Percentiles rank a stretch among this genome's conserved stretches.
phyloP scores from a whole-genome alignment of 768 basidiomycete genomes.

The Pisolithus tinctorius region DNA sequence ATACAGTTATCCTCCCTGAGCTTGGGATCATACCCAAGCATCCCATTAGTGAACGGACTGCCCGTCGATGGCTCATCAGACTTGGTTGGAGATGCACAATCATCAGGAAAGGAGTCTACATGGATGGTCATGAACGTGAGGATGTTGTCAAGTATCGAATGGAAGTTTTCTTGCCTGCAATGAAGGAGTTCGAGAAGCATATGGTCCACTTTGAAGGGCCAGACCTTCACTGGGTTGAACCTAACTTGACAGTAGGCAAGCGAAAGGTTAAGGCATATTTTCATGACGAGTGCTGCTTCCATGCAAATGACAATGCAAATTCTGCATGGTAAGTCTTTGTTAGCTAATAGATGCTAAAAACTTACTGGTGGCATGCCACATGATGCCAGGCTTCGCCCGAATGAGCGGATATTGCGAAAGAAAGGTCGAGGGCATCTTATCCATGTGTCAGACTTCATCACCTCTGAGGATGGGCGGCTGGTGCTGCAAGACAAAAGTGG shows the following conservation, averaged over 20 bases:
- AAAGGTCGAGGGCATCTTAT: conserved; percentile 26
- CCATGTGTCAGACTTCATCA: conserved; percentile 35
- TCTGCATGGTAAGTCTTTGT: conserved; percentile 4
- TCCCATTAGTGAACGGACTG: background rate
- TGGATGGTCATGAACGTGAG: conserved; percentile 10
- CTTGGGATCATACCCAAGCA: background rate
- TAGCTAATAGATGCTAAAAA: background rate
- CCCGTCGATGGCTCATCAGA: background rate
- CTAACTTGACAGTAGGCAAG: background rate
- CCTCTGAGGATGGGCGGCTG: conserved; percentile 19
- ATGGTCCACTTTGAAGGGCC: background rate
- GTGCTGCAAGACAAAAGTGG: background rate
- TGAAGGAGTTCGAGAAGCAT: background rate
- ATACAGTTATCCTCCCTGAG: background rate
- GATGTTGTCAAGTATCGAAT: background rate
- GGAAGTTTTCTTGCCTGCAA: background rate
- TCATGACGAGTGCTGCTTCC: conserved; percentile 4
- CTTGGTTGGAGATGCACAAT: conserved; percentile 6
- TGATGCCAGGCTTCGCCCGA: background rate
- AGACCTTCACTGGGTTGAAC: background rate
- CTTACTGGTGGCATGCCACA: background rate
- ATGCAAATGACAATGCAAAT: conserved; percentile 28
- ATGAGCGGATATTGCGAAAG: background rate
- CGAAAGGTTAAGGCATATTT: background rate
- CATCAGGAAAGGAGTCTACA: conserved; percentile 7